These are phyloP conservation scores for Akebia trifoliata DNA, from an alignment of 164 flowering plant species.

Conservation along the genomic window DNA sequence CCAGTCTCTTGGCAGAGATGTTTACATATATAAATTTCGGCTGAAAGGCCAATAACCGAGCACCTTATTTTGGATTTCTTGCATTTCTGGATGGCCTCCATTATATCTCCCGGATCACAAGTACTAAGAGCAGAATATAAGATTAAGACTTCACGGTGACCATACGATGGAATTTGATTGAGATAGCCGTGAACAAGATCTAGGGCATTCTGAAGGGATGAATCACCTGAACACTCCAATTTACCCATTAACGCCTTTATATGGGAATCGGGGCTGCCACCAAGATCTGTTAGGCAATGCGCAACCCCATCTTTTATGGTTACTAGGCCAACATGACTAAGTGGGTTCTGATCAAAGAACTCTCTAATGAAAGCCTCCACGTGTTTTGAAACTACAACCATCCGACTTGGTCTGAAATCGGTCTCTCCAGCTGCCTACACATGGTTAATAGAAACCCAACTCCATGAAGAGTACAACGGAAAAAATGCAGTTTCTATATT, in stretches of 20 bases:
- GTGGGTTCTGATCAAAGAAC: slow-evolving; percentile 96
- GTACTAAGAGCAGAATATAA: slow-evolving; percentile 90
- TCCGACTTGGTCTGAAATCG: slow-evolving; percentile 80
- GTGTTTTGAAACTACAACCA: slow-evolving; percentile 76
- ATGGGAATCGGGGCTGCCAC: slow-evolving; percentile 97
- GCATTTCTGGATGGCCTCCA: slow-evolving; percentile 81
- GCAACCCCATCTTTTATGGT: slow-evolving; percentile 86
- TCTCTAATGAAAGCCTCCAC: slow-evolving; percentile 85
- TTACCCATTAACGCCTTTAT: slow-evolving; percentile 72
- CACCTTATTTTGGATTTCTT: slow-evolving; percentile 85
- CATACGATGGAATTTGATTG: slow-evolving; percentile 83
- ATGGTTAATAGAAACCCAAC: slow-evolving; percentile 11
- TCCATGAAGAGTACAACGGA: not conserved
- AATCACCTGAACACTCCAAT: slow-evolving; percentile 81
- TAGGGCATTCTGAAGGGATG: slow-evolving; percentile 86
- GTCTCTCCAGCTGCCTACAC: slow-evolving; percentile 76
- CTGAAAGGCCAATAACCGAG: slow-evolving; percentile 86
- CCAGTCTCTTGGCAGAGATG: slow-evolving; percentile 95
- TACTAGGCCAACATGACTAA: slow-evolving; percentile 77
- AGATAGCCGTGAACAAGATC: slow-evolving; percentile 77
- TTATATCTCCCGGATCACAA: slow-evolving; percentile 90
- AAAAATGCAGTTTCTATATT: too few species aligned
- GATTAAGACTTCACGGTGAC: slow-evolving; percentile 85
- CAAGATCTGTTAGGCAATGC: slow-evolving; percentile 80
- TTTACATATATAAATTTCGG: slow-evolving; percentile 88